These are phyloP conservation scores for Zygosaccharomyces bisporus DNA, from an alignment of 805 yeast genomes.

Conservation along the genomic window DNA sequence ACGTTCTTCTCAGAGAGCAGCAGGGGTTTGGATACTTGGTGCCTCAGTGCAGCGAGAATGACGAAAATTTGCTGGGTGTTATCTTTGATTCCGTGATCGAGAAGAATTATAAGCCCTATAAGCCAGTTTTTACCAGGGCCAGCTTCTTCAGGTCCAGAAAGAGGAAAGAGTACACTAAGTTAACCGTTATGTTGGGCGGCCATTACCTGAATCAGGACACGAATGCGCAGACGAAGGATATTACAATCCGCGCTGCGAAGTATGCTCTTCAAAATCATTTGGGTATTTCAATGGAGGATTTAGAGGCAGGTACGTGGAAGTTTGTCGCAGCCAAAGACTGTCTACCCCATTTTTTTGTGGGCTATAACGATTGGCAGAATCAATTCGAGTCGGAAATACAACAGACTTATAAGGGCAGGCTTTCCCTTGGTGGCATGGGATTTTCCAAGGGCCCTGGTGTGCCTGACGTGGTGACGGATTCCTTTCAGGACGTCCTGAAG, in stretches of 20 bases:
- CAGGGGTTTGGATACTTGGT: conserved; percentile 87
- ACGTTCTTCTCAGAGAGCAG: conserved; percentile 38
- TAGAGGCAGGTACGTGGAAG: conserved; percentile 33
- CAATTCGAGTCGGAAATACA: conserved; percentile 36
- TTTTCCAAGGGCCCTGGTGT: conserved; percentile 82
- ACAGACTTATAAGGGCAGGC: conserved; percentile 38
- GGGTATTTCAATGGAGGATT: conserved; percentile 32
- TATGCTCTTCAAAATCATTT: conserved; percentile 41
- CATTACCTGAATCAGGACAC: conserved; percentile 45
- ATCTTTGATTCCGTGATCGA: conserved; percentile 88
- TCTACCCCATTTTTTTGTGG: conserved; percentile 77
- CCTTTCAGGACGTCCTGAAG: conserved; percentile 52
- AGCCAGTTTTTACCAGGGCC: background rate
- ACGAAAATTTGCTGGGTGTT: conserved; percentile 69
- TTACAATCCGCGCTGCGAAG: conserved; percentile 33
- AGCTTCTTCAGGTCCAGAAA: conserved; percentile 20
- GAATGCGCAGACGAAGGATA: conserved; percentile 18
- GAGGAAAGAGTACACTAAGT: conserved; percentile 49
- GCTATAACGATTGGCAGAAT: conserved; percentile 49
- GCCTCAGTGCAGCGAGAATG: conserved; percentile 50
- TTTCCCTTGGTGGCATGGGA: conserved; percentile 73
- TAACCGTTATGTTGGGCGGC: conserved; percentile 93
- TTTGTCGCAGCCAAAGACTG: conserved; percentile 50
- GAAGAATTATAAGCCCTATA: conserved; percentile 41
- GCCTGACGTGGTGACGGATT: conserved; percentile 75